Evolutionary conservation across 192 early-diverging fungal species (phyloP).

Genomic region (Neocallimastix lanati): DNA sequence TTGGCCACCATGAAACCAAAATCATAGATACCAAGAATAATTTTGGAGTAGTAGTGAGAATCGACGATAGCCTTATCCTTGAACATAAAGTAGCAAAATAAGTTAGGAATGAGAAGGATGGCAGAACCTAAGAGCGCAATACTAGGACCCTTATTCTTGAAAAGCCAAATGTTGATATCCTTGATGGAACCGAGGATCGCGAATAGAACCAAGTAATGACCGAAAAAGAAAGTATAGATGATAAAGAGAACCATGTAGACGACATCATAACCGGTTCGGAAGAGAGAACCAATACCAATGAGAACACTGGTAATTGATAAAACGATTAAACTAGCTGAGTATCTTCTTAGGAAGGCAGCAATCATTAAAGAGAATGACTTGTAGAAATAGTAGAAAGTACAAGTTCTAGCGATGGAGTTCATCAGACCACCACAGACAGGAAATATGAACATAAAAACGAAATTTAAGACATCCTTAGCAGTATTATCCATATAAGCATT

Average conservation of each 20-base stretch:
- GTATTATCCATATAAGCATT: constrained; percentile 2
- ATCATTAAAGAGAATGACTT: constrained; percentile 20
- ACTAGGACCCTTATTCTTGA: constrained; percentile 13
- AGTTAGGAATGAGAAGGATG: not conserved
- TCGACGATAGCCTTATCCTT: too few relatives aligned
- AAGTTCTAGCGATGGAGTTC: constrained; percentile 19
- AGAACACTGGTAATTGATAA: constrained; percentile 2
- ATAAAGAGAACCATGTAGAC: not conserved
- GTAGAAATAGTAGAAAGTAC: constrained; percentile 20
- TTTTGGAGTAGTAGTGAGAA: not conserved
- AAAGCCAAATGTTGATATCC: constrained; percentile 14
- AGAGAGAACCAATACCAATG: not conserved
- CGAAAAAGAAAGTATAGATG: constrained; percentile 2
- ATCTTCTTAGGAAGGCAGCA: constrained; percentile 9
- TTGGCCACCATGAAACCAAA: not conserved
- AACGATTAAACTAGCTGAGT: constrained; percentile 12
- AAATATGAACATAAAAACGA: constrained; percentile 3
- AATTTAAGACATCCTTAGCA: not conserved
- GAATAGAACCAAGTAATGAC: constrained; percentile 16
- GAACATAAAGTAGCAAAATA: not conserved
- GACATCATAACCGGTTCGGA: not conserved
- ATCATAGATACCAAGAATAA: not conserved
- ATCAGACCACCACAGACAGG: constrained; percentile 15
- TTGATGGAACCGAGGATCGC: constrained; percentile 7
- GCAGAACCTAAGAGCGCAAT: not conserved